phyloP scores from a whole-genome alignment of 139 green algal genomes.

The Auxenochlorella pyrenoidosa region DNA sequence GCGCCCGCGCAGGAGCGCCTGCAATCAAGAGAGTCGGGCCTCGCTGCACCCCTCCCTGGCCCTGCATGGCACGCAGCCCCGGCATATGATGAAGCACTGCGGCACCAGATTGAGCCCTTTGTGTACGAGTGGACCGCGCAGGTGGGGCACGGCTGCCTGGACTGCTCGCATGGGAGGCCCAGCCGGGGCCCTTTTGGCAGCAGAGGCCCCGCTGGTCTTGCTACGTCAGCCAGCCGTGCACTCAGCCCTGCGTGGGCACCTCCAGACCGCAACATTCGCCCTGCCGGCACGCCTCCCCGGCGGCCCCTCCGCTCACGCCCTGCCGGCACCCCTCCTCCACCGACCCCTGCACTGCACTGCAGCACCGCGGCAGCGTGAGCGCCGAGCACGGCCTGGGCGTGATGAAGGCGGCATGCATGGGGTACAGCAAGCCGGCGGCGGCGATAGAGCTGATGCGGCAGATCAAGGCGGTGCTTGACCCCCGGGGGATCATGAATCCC shows the following conservation, averaged over 20 bases:
- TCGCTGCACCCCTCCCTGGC: neutral
- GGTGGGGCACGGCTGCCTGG: neutral
- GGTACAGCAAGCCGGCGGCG: slow-evolving; percentile 77
- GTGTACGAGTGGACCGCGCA: slow-evolving; percentile 91
- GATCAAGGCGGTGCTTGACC: slow-evolving; percentile 92
- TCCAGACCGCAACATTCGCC: too few relatives aligned
- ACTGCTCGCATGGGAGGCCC: neutral
- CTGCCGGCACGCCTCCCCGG: neutral
- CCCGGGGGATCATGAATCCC: slow-evolving; percentile 92
- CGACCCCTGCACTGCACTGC: neutral
- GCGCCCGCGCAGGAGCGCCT: too few relatives aligned
- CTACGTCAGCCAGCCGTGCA: neutral
- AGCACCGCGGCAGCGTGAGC: slow-evolving; percentile 84
- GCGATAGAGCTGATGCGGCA: slow-evolving; percentile 85
- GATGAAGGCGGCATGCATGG: slow-evolving; percentile 90
- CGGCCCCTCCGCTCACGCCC: neutral
- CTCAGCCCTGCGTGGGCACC: too few relatives aligned
- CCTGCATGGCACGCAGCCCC: slow-evolving; percentile 20
- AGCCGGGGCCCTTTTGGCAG: too few relatives aligned
- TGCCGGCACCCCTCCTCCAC: neutral
- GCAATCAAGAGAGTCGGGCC: too few relatives aligned
- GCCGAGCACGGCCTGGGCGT: slow-evolving; percentile 96
- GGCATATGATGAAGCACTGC: slow-evolving; percentile 56
- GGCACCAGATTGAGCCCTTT: slow-evolving; percentile 89
- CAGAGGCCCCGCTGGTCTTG: too few relatives aligned